Evolutionary conservation across 2,329 filamentous ascomycete genomes (phyloP), one percentile per base, ranked within the genome.

Genomic region (Sclerotinia trifoliorum): DNA sequence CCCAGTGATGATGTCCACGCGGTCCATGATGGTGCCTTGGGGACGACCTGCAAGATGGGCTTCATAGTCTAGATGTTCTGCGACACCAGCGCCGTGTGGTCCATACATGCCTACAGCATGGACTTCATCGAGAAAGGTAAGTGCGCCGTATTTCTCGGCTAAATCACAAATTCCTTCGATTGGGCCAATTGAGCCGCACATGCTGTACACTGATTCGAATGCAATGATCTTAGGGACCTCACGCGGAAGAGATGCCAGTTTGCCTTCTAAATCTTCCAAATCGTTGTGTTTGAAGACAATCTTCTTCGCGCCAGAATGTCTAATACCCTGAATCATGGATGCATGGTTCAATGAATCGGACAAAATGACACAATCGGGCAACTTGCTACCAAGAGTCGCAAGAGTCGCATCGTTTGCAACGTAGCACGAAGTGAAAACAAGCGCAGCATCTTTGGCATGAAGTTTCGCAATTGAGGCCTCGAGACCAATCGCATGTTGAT

Each of bases 91-190:
- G 71, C 95, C 95, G 76, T 92, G 88, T 78, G 95, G 94, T 77
- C 95, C 95, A 80, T 99, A 99, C 95, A 99, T 98, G 78, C 95
- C 95, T 29, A 99, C 95, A 56, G 95, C 95, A 81, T 99, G 95
- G 70, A 99, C 95, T 87, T 99, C 95, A 78, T 99, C 95, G 78
- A 97, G 84, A 80, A 99, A 99, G 75, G 95, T 99, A 72, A 99
- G 89, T 51, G 95, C 95, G 69, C 95, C 95, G 78, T 99, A 99
- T 83, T 97, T 97, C 71, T 98, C 94, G 13, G 95, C 94, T 66
- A 99, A 83, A 78, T 99, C 93, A 79, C 94, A 98, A 71, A 99
- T 98, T 77, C 90, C 90, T 81, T 94, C 92, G 74, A 99, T 99
- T 0, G 95, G 95, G 0, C 93, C 95, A 78, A 99, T 92, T 21